A percentile compares a stretch with the other conserved stretches of the same genome.
These are phyloP conservation scores for Coemansia sp. DNA, from an alignment of 192 early-diverging fungal genomes.

Conservation along the genomic window DNA sequence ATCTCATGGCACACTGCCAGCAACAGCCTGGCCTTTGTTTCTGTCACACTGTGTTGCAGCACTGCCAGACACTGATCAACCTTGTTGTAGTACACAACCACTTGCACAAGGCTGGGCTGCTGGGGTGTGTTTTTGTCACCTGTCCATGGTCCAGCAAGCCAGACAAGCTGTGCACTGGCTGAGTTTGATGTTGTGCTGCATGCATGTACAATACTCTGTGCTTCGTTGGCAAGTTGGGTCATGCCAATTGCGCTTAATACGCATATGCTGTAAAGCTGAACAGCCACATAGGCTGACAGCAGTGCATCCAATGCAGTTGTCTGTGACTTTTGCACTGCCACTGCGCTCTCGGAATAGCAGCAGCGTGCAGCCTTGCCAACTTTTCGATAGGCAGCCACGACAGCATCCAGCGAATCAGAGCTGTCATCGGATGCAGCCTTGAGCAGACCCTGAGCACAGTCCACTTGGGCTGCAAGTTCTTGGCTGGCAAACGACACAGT, in stretches of 20 bases:
- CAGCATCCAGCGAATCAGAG: conserved; percentile 4
- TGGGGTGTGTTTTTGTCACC: too few relatives aligned
- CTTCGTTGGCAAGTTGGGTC: conserved; percentile 14
- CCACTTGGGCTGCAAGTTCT: conserved; percentile 21
- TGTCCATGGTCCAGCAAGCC: background rate
- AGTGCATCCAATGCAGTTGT: conserved; percentile 29
- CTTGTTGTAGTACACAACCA: conserved; percentile 33
- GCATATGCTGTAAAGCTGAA: conserved; percentile 27
- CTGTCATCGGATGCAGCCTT: background rate
- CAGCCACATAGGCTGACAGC: conserved; percentile 26
- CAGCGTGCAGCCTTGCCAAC: conserved; percentile 21
- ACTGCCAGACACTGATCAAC: conserved; percentile 23
- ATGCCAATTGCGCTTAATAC: conserved; percentile 18
- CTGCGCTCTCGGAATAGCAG: conserved; percentile 21
- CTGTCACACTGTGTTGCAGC: conserved; percentile 12
- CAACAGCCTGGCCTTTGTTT: conserved; percentile 14
- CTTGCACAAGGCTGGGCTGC: background rate
- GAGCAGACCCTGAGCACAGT: conserved; percentile 4
- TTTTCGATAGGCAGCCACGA: conserved; percentile 7
- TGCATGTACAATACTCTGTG: conserved; percentile 11
- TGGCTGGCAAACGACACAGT: conserved; percentile 19
- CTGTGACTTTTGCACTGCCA: conserved; percentile 25
- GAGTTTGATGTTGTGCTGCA: background rate
- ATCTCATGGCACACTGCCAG: conserved; percentile 23
- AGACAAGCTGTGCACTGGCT: background rate